Percentiles rank a stretch among this genome's conserved stretches.
phyloP scores from a whole-genome alignment of 306 rosid genomes.

The Luffa aegyptiaca region DNA sequence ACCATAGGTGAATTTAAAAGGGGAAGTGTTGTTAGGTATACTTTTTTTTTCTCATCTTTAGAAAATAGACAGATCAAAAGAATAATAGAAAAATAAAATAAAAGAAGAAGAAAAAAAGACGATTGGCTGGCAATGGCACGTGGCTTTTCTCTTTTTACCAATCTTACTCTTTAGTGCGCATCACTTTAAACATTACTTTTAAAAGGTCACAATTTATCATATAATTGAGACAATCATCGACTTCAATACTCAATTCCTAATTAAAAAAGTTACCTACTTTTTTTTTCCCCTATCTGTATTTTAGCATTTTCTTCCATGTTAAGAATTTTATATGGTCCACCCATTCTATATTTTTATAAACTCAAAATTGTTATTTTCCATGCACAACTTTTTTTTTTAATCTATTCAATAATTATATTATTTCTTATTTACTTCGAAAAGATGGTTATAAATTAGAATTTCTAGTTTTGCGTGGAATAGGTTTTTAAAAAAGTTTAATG shows the following conservation, averaged over 20 bases:
- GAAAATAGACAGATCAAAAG: not conserved
- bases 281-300: not conserved
- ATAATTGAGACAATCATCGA: constrained; percentile 1
- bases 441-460: too few relatives aligned
- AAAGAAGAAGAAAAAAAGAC: not conserved
- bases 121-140: not conserved
- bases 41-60: not conserved
- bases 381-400: not conserved
- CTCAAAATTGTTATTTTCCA: not conserved
- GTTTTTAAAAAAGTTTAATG: too few relatives aligned
- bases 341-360: not conserved
- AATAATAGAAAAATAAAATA: not conserved
- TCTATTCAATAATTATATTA: not conserved
- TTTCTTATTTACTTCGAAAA: too few relatives aligned
- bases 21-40: not conserved
- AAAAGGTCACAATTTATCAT: constrained; percentile 4
- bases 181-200: constrained; percentile 6
- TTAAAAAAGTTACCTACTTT: not conserved
- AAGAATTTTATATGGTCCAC: not conserved
- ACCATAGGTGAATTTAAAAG: not conserved
- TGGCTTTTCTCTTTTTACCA: not conserved
- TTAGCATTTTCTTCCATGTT: not conserved
- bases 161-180: not conserved
- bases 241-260: not conserved
- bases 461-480: too few relatives aligned